Percentiles rank a stretch among this genome's conserved stretches.
Evolutionary conservation across 345 rosid genomes (phyloP).

Genomic region (Eucalyptus marginata): DNA sequence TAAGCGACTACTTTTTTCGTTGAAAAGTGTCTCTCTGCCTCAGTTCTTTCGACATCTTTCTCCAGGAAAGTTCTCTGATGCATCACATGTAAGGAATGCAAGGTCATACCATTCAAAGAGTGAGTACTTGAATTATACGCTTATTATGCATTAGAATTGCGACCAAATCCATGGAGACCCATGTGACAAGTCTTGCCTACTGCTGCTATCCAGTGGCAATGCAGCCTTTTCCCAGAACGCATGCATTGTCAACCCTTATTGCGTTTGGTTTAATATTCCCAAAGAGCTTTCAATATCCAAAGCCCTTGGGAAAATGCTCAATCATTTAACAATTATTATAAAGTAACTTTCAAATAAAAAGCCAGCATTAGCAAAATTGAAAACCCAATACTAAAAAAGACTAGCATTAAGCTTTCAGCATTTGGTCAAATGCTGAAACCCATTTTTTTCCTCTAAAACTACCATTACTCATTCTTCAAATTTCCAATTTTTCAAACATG

Average conservation of each 20-base stretch:
- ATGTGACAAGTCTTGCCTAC: background rate
- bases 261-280: too few relatives aligned
- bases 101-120: background rate
- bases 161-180: background rate
- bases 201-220: background rate
- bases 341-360: too few relatives aligned
- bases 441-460: too few relatives aligned
- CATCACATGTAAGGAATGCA: background rate
- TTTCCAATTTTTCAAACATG: too few relatives aligned
- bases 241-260: accelerated
- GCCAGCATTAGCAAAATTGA: accelerated
- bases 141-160: background rate
- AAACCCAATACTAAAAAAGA: too few relatives aligned
- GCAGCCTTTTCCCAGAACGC: accelerated
- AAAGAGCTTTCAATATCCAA: too few relatives aligned
- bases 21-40: background rate
- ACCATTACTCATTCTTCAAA: too few relatives aligned
- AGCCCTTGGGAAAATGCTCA: too few relatives aligned
- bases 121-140: background rate
- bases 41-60: background rate
- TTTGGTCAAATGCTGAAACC: too few relatives aligned
- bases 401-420: too few relatives aligned
- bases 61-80: background rate
- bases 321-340: too few relatives aligned
- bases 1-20: background rate